These are phyloP conservation scores for Phytophthora aleatoria DNA, from an alignment of 352 stramenopile species.

Conservation along the genomic window DNA sequence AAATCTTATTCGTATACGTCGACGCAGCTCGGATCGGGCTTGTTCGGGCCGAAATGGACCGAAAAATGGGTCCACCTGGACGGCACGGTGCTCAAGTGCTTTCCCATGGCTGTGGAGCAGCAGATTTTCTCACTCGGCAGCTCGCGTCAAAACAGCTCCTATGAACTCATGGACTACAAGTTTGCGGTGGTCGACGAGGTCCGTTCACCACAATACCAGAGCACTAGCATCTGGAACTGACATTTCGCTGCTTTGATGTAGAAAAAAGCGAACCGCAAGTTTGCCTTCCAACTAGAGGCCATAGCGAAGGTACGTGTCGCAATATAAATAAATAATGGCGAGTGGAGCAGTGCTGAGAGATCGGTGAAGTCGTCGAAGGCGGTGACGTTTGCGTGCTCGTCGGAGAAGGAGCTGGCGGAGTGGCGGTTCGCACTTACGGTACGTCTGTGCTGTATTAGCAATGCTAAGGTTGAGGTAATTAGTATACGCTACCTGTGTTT, in stretches of 20 bases:
- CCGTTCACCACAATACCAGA: not conserved
- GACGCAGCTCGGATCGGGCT: conserved; percentile 47
- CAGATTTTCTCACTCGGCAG: conserved; percentile 63
- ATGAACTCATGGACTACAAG: conserved; percentile 55
- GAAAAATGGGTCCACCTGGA: conserved; percentile 85
- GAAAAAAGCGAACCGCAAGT: conserved; percentile 68
- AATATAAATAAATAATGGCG: not conserved
- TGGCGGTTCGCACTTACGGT: conserved; percentile 65
- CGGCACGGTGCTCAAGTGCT: conserved; percentile 72
- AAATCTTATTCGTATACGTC: not conserved
- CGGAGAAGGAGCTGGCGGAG: conserved; percentile 59
- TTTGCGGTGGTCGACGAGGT: conserved; percentile 57
- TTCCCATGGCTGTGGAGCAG: conserved; percentile 68
- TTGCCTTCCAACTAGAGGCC: conserved; percentile 62
- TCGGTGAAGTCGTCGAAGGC: conserved; percentile 45
- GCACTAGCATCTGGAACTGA: not conserved
- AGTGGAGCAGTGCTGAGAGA: not conserved
- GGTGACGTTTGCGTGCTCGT: conserved; percentile 65
- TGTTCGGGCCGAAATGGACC: conserved; percentile 79
- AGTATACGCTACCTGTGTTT: not conserved
- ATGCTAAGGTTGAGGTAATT: not conserved
- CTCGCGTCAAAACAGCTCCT: conserved; percentile 47
- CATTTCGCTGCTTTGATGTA: conserved; percentile 19
- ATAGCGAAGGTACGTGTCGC: conserved; percentile 46
- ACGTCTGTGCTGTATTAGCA: not conserved